Evolutionary conservation across 2,329 filamentous ascomycete genomes (phyloP).

Genomic region (Aspergillus glaucus): DNA sequence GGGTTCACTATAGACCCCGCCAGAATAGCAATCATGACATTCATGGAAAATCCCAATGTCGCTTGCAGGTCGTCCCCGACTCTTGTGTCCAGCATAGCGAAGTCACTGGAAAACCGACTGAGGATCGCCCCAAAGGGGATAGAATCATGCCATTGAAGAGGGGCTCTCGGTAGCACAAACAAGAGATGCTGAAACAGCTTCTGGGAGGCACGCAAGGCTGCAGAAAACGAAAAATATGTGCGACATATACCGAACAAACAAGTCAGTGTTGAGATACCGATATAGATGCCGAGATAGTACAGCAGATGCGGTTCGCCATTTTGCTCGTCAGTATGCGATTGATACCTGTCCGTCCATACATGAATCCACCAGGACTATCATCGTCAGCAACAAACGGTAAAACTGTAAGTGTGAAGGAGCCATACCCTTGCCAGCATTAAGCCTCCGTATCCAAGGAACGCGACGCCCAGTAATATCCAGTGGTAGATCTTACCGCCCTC

Average conservation of each 20-base stretch:
- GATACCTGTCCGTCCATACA: background rate
- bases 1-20: background rate
- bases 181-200: constrained; percentile 62
- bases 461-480: background rate
- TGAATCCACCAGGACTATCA: background rate
- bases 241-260: constrained; percentile 55
- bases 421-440: background rate
- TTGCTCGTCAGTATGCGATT: background rate
- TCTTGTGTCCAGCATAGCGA: constrained; percentile 63
- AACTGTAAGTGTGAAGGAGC: background rate
- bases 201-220: constrained; percentile 64
- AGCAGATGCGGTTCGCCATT: constrained; percentile 30
- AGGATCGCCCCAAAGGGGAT: constrained; percentile 68
- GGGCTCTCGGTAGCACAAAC: constrained; percentile 61
- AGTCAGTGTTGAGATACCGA: constrained; percentile 51
- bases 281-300: constrained; percentile 64
- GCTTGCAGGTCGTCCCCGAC: constrained; percentile 54
- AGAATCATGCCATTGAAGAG: constrained; percentile 70
- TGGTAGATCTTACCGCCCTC: no score
- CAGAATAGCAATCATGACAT: background rate
- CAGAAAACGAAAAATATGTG: constrained; percentile 57
- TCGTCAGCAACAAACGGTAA: background rate
- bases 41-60: background rate
- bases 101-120: constrained; percentile 72
- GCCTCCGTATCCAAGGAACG: background rate